Evolutionary conservation across 495 filamentous ascomycete species (phyloP).

Genomic region (Penicillium flavigenum): DNA sequence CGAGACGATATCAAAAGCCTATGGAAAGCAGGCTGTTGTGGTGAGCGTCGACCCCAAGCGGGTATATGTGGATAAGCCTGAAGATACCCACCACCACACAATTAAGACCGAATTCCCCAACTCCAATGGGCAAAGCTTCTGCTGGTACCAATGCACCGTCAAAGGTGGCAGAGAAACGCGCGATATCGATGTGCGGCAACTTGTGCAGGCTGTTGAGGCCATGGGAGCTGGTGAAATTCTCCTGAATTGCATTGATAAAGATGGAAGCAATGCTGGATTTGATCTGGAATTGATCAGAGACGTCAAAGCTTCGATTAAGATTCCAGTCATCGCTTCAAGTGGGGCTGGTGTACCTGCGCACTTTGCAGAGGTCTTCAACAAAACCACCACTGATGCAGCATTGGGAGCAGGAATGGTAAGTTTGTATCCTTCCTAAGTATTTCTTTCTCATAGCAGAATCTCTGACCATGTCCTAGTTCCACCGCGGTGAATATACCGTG

Average conservation of each 20-base stretch:
- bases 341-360: slow-evolving; percentile 88
- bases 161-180: slow-evolving; percentile 90
- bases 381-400: slow-evolving; percentile 87
- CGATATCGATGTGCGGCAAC: slow-evolving; percentile 85
- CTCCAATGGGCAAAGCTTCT: slow-evolving; percentile 73
- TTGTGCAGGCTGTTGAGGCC: slow-evolving; percentile 85
- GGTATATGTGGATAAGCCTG: slow-evolving; percentile 72
- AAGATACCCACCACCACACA: slow-evolving; percentile 75
- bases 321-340: slow-evolving; percentile 94
- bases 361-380: slow-evolving; percentile 85
- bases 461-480: slow-evolving; percentile 60
- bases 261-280: slow-evolving; percentile 93
- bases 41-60: slow-evolving; percentile 92
- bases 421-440: slow-evolving; percentile 5
- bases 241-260: slow-evolving; percentile 95
- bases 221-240: slow-evolving; percentile 96
- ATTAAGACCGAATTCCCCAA: slow-evolving; percentile 69
- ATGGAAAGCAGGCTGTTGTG: slow-evolving; percentile 96
- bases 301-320: slow-evolving; percentile 79
- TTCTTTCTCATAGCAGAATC: not conserved
- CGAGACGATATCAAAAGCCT: slow-evolving; percentile 88
- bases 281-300: slow-evolving; percentile 87
- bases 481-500: slow-evolving; percentile 92
- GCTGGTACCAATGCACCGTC: slow-evolving; percentile 98
- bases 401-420: slow-evolving; percentile 90